These are phyloP conservation scores for Globisporangium perplexum DNA, from an alignment of 352 stramenopile genomes.

Conservation along the genomic window DNA sequence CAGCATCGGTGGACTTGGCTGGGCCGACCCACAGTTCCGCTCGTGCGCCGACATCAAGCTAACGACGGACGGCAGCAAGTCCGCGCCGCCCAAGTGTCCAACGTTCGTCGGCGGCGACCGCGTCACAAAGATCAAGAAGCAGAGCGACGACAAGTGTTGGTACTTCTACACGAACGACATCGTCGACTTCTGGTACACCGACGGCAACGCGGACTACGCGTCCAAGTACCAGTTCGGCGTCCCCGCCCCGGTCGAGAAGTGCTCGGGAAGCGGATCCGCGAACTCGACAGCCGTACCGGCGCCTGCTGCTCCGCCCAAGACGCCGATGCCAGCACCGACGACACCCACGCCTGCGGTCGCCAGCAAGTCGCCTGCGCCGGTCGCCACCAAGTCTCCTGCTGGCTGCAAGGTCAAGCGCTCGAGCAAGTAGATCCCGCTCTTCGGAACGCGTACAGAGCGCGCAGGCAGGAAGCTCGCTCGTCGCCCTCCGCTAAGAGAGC, in stretches of 20 bases:
- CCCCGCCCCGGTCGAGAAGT: conserved; percentile 34
- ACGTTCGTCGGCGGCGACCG: conserved; percentile 47
- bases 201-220: conserved; percentile 21
- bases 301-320: not conserved
- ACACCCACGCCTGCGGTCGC: no score
- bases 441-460: no score
- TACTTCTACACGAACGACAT: conserved; percentile 45
- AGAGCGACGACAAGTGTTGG: conserved; percentile 33
- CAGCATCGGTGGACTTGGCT: conserved; percentile 41
- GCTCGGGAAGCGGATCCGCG: not conserved
- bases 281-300: not conserved
- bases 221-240: conserved; percentile 44
- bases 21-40: conserved; percentile 32
- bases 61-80: conserved; percentile 21
- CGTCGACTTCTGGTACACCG: conserved; percentile 33
- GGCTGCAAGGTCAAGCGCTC: no score
- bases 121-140: conserved; percentile 35
- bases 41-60: conserved; percentile 52
- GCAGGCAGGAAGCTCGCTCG: no score
- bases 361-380: no score
- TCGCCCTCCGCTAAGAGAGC: no score
- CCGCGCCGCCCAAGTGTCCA: conserved; percentile 25
- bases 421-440: no score
- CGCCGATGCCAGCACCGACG: no score
- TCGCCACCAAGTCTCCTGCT: no score